Base-by-base conservation (phyloP, 2,329 filamentous ascomycete species). In the Verticillium nonalfalfae region DNA sequence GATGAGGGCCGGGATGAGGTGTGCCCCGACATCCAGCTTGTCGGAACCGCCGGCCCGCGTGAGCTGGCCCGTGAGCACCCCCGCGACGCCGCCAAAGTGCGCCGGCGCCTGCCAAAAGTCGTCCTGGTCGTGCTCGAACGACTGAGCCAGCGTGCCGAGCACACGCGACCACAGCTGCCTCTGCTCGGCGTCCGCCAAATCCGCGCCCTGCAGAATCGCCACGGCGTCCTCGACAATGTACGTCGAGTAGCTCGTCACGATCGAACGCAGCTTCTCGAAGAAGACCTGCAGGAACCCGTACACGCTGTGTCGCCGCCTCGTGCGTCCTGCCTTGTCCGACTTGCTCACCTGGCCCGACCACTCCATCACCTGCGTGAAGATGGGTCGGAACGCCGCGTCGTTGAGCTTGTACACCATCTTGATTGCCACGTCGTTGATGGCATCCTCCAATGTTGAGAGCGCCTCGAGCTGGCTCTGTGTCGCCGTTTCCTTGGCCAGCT, bases 381-480 rank as follows among this genome's bases (percentile, higher is more conserved):
- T 87, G 1, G 95, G 96, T 13, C 93, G 85, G 85, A 99, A 99
- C 0, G 90, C 87, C 1, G 90, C 88, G 72, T 99, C 95, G 76
- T 97, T 98, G 64, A 99, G 85, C 80, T 98, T 98, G 79, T 96
- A 92, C 60, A 97, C 90, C 87, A 97, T 95, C 74, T 92, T 90
- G 62, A 99, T 84, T 0, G 88, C 85, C 13, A 90, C 86, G 10
- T 89, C 84, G 71, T 91, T 89, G 66, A 91, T 70, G 11, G 80
- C 78, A 1, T 78, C 76, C 71, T 96, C 91, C 13, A 66, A 79
- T 52, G 81, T 78, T 21, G 79, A 74, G 6, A 90, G 73, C 55
- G 83, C 77, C 14, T 81, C 75, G 15, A 79, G 70, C 39, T 65
- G 69, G 52, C 79, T 73, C 60, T 69, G 68, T 61, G 71, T 72